phyloP scores from a whole-genome alignment of 1,284 basidiomycete genomes.

The Kwoniella shivajii region DNA sequence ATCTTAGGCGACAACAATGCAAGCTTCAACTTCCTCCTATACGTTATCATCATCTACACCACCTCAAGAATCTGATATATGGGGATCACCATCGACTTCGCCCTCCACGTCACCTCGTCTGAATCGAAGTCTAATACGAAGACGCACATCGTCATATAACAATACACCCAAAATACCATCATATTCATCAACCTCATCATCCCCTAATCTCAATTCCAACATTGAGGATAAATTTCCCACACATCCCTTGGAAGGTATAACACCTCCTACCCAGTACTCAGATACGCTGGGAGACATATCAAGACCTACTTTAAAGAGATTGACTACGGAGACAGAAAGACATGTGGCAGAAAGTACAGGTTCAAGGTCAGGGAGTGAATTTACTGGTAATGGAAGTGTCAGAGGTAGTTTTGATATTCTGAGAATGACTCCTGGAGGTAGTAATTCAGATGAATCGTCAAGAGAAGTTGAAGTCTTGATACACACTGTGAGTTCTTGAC shows the following conservation, averaged over 20 bases:
- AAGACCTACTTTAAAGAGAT: constrained; percentile 39
- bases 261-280: constrained; percentile 7
- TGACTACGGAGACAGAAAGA: constrained; percentile 48
- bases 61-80: constrained; percentile 9
- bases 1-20: background rate
- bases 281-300: constrained; percentile 24
- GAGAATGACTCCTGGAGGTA: constrained; percentile 30
- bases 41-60: background rate
- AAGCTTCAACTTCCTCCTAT: constrained; percentile 4
- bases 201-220: background rate
- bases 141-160: background rate
- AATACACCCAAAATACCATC: background rate
- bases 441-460: background rate
- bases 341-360: constrained; percentile 43
- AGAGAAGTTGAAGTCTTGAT: constrained; percentile 54
- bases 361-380: constrained; percentile 34
- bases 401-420: constrained; percentile 41
- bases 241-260: constrained; percentile 1
- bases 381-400: constrained; percentile 25
- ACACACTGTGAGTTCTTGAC: constrained; percentile 48
- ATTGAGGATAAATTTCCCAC: background rate
- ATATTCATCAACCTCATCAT: background rate
- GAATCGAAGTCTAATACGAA: background rate
- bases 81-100: background rate
- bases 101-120: background rate